phyloP scores from a whole-genome alignment of 2,329 filamentous ascomycete species.

The Calycina herbarum region DNA sequence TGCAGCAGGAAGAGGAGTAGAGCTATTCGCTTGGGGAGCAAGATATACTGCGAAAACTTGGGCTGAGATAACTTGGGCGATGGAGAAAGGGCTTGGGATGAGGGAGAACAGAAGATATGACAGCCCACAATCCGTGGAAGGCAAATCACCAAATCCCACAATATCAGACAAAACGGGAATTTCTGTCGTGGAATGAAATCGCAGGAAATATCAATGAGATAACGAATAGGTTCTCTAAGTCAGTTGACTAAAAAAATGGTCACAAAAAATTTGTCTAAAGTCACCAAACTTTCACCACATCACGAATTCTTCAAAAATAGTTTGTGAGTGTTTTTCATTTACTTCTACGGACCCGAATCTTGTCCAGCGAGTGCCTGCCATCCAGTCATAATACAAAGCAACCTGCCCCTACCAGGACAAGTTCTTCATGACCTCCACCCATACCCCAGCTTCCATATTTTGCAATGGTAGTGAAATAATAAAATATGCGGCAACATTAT shows the following conservation, averaged over 20 bases:
- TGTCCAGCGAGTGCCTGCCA: background rate
- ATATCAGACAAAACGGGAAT: background rate
- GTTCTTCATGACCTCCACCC: background rate
- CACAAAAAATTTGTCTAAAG: background rate
- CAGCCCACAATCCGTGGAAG: background rate
- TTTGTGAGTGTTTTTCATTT: constrained; percentile 20
- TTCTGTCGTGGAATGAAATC: background rate
- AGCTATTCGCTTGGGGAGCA: background rate
- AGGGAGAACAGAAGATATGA: background rate
- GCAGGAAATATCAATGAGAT: background rate
- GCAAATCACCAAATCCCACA: background rate
- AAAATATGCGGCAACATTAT: background rate
- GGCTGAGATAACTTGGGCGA: background rate
- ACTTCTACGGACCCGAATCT: constrained; percentile 4
- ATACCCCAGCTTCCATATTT: background rate
- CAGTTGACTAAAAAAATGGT: background rate
- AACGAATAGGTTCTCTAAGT: background rate
- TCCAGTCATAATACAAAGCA: background rate
- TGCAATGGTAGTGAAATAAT: background rate
- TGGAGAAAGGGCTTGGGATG: background rate
- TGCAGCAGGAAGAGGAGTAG: constrained; percentile 63
- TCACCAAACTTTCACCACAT: background rate
- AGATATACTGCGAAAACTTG: background rate
- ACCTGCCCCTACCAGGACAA: background rate
- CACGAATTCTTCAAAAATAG: background rate